Conservation (phyloP, 805 yeast species). For the Barnettozyma sucrosica region DNA sequence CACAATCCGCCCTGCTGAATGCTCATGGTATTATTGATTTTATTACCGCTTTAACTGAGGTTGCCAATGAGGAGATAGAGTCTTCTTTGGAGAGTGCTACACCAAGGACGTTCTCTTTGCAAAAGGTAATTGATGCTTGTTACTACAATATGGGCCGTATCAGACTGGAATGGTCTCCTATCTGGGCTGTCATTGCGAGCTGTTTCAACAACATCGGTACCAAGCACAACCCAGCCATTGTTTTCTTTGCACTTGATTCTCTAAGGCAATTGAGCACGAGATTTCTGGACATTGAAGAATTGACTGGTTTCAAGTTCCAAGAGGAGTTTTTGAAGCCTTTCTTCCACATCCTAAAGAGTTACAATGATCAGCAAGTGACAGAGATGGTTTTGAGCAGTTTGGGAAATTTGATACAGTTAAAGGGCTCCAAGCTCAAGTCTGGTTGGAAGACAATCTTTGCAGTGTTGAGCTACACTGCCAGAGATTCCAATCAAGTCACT, state of each 20-base stretch:
- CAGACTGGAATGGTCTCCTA: conserved; percentile 91
- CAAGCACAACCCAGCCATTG: conserved; percentile 67
- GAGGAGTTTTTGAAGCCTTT: conserved; percentile 90
- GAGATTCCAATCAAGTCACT: conserved; percentile 47
- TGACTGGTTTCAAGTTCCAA: conserved; percentile 93
- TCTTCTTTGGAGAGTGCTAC: conserved; percentile 75
- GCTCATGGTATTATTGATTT: conserved; percentile 85
- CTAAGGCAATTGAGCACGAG: conserved; percentile 88
- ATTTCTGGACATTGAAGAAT: conserved; percentile 88
- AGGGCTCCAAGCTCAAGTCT: conserved; percentile 69
- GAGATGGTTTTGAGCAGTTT: conserved; percentile 89
- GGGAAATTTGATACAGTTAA: conserved; percentile 74
- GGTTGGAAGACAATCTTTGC: conserved; percentile 93
- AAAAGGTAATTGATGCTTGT: conserved; percentile 94
- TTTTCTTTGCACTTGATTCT: conserved; percentile 89
- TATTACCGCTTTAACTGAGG: conserved; percentile 80
- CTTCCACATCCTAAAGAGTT: conserved; percentile 67
- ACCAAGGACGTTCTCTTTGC: conserved; percentile 89
- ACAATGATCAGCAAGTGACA: conserved; percentile 63
- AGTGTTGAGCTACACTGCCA: conserved; percentile 70
- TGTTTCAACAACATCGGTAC: conserved; percentile 84
- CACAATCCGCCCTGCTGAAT: conserved; percentile 69
- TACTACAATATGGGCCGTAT: conserved; percentile 96
- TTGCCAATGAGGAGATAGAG: conserved; percentile 85
- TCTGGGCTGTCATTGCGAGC: conserved; percentile 92